Evolutionary conservation across 2,329 filamentous ascomycete species (phyloP).

Genomic region (Hypoxylon sp.): DNA sequence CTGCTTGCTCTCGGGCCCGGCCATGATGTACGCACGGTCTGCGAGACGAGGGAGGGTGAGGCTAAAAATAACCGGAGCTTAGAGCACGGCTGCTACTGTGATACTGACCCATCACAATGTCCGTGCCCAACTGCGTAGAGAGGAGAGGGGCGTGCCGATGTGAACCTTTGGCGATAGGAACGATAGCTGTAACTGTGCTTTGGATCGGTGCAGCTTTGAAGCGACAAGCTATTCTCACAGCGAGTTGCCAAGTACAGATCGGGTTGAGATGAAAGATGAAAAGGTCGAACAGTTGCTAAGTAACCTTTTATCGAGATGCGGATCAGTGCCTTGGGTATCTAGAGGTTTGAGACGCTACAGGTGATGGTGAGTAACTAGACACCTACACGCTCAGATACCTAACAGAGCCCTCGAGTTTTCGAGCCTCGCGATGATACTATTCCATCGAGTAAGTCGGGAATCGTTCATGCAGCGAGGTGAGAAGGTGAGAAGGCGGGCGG

Average conservation of each 20-base stretch:
- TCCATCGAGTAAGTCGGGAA: not conserved
- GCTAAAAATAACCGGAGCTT: not conserved
- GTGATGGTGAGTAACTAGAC: not conserved
- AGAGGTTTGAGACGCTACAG: too few species aligned
- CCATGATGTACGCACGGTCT: constrained; percentile 19
- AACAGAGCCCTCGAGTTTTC: not conserved
- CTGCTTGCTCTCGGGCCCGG: constrained; percentile 17
- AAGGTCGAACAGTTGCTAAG: not conserved
- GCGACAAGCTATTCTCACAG: not conserved
- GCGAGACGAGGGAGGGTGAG: too few species aligned
- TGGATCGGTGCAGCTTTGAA: not conserved
- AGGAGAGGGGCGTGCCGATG: not conserved
- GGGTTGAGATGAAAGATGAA: not conserved
- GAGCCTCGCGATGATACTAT: not conserved
- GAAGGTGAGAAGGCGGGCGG: not conserved
- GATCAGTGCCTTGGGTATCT: too few species aligned
- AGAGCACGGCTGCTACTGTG: not conserved
- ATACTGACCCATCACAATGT: constrained; percentile 11
- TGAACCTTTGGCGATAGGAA: constrained; percentile 6
- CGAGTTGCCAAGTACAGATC: not conserved
- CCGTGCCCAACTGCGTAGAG: constrained; percentile 6
- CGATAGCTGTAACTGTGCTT: not conserved
- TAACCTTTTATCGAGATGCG: too few species aligned
- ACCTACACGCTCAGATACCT: not conserved
- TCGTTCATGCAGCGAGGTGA: not conserved